Evolutionary conservation across 2,329 filamentous ascomycete species (phyloP), one percentile per base, ranked within the genome.

Genomic region (Monilinia vaccinii-corymbosi): DNA sequence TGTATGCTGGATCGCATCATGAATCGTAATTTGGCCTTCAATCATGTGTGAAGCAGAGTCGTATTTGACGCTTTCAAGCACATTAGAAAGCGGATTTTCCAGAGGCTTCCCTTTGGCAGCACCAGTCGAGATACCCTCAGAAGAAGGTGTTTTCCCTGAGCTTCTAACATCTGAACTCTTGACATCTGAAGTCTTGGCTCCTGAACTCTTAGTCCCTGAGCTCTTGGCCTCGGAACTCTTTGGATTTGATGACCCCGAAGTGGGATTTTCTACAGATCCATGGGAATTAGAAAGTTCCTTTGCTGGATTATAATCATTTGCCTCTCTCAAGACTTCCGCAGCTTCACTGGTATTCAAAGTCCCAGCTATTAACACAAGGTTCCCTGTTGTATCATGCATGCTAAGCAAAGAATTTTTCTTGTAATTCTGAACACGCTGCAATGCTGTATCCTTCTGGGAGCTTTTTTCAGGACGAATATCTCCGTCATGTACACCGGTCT

Each of bases 401-500:
- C n/a, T 6, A 4, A 38, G 32, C 2, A 10, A 11, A 28, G 48
- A 13, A 32, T 1, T 4, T 9, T 31, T 32, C 8, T 55, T 45
- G 46, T n/a, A 16, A 7, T 28, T 28, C 21, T 31, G 40, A 4
- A 47, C 55, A 49, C 32, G 48, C 44, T 16, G 56, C 25, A 38
- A 46, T 36, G 44, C 36, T 9, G 32, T 52, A 28, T 51, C 40
- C 46, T 61, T 52, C 1, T 34, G 38, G 9, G 36, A 42, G 4
- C 7, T 34, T n/a, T 21, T 23, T 7, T 23, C 11, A 14, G 49
- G 7, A 21, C 42, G 25, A 6, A 16, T 6, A 40, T 65, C 63
- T 18, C 63, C 64, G 32, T 66, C 63, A 16, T 62, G 61, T 16
- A 57, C 51, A 23, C 64, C 64, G 8, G 63, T 65, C 23, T 66